Conservation (phyloP, 805 yeast species). For the Candida patagonica region DNA sequence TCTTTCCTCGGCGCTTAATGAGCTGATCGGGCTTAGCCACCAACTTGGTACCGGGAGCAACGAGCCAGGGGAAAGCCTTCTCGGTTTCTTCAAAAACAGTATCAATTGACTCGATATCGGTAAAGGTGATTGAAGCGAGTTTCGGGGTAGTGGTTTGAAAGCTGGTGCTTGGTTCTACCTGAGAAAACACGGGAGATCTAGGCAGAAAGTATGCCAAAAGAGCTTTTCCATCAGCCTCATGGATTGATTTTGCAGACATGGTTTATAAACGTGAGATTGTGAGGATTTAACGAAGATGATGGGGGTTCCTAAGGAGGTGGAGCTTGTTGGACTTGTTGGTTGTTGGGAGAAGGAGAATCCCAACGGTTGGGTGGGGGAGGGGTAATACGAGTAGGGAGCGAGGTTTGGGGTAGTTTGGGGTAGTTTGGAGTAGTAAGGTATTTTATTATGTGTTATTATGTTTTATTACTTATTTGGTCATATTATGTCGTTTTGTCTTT, state of each 20-base stretch:
- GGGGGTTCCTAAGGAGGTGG: too few relatives aligned
- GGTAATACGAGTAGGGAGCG: too few relatives aligned
- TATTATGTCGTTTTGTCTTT: too few relatives aligned
- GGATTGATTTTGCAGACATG: constrained; percentile 38
- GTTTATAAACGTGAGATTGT: too few relatives aligned
- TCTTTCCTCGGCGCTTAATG: constrained; percentile 39
- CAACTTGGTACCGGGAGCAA: constrained; percentile 29
- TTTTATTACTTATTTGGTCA: too few relatives aligned
- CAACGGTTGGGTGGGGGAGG: too few relatives aligned
- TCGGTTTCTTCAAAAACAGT: constrained; percentile 30
- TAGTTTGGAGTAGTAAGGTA: too few relatives aligned
- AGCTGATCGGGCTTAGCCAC: constrained; percentile 41
- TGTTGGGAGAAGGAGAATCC: too few relatives aligned
- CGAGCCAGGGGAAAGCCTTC: constrained; percentile 34
- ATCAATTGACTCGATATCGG: constrained; percentile 24
- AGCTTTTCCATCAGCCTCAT: constrained; percentile 40
- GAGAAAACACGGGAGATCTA: constrained; percentile 31
- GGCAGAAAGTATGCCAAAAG: constrained; percentile 34
- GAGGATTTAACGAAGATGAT: too few relatives aligned
- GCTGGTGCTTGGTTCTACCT: constrained; percentile 24
- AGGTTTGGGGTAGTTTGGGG: too few relatives aligned
- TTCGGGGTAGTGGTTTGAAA: constrained; percentile 29
- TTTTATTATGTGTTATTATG: too few relatives aligned
- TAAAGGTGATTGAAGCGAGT: constrained; percentile 31
- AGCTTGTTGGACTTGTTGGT: too few relatives aligned